Evolutionary conservation across 1,284 basidiomycete species (phyloP).

Genomic region (Ceratobasidium theobromae): DNA sequence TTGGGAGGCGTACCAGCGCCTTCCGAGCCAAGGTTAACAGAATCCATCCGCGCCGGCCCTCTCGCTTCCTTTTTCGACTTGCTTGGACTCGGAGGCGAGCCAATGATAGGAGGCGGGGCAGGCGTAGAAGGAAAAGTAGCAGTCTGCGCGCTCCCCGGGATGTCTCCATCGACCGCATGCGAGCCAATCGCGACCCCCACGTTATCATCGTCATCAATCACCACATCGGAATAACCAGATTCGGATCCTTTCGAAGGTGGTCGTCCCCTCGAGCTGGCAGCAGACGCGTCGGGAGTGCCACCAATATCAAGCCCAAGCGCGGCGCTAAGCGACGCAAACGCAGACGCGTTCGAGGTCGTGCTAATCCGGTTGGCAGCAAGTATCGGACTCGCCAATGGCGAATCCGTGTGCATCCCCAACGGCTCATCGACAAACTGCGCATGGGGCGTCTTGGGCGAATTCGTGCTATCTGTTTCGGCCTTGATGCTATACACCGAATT

Average conservation of each 20-base stretch:
- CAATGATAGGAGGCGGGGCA: slow-evolving; percentile 17
- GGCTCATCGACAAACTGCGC: neutral
- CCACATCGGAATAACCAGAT: slow-evolving; percentile 13
- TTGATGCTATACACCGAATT: slow-evolving; percentile 8
- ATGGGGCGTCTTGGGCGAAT: neutral
- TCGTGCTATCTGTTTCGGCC: slow-evolving; percentile 19
- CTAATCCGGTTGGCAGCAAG: too few relatives aligned
- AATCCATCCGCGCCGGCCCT: slow-evolving; percentile 4
- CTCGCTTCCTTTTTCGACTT: neutral
- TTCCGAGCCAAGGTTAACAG: slow-evolving; percentile 17
- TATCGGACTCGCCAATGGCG: slow-evolving; percentile 19
- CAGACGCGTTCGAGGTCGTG: slow-evolving; percentile 8
- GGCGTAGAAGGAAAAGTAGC: slow-evolving; percentile 17
- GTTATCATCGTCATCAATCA: slow-evolving; percentile 7
- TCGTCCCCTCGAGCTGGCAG: neutral
- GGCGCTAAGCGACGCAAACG: slow-evolving; percentile 23
- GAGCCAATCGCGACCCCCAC: slow-evolving; percentile 3
- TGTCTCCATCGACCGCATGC: neutral
- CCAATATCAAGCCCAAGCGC: slow-evolving; percentile 10
- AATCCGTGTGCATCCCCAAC: slow-evolving; percentile 1
- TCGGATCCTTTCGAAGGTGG: neutral
- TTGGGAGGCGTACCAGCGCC: neutral
- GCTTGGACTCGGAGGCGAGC: slow-evolving; percentile 1
- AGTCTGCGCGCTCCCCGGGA: slow-evolving; percentile 18
- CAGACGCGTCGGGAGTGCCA: neutral